phyloP scores from a whole-genome alignment of 192 early-diverging fungal species.

The Entrophospora sp. region DNA sequence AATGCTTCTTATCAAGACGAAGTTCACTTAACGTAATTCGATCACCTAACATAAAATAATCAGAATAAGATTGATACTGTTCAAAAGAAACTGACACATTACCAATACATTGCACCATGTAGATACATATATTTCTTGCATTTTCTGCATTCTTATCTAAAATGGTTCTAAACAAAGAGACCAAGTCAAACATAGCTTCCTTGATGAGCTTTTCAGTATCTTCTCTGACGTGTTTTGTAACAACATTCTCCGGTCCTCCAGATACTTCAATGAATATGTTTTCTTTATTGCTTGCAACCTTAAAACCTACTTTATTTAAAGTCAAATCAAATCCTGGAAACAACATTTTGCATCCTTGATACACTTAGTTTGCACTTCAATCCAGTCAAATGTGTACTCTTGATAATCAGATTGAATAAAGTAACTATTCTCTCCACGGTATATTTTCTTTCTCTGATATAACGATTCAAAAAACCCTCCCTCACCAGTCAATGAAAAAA shows the following conservation, averaged over 20 bases:
- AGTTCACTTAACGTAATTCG: background rate
- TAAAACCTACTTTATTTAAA: background rate
- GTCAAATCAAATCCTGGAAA: conserved; percentile 16
- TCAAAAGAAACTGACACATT: conserved; percentile 12
- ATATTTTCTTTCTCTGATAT: conserved; percentile 9
- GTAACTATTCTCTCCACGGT: conserved; percentile 9
- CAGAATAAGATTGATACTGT: background rate
- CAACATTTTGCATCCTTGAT: conserved; percentile 1
- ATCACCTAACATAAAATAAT: conserved; percentile 11
- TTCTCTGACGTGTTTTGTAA: background rate
- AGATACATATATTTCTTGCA: background rate
- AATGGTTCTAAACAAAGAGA: conserved; percentile 8
- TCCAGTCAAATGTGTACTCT: conserved; percentile 12
- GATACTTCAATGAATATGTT: background rate
- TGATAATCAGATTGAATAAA: conserved; percentile 11
- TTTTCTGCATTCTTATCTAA: conserved; percentile 9
- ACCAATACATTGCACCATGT: conserved; percentile 17
- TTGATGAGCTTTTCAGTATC: background rate
- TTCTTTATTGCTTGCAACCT: conserved; percentile 9
- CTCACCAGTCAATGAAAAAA: conserved; percentile 4
- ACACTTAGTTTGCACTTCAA: background rate
- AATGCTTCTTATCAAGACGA: background rate
- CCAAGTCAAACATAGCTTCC: conserved; percentile 13
- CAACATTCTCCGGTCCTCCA: background rate
- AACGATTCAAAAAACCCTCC: background rate